Percentiles rank a stretch among this genome's conserved stretches.
Evolutionary conservation across 176 grass and related monocot species (phyloP).

Genomic region (Themeda triandra): DNA sequence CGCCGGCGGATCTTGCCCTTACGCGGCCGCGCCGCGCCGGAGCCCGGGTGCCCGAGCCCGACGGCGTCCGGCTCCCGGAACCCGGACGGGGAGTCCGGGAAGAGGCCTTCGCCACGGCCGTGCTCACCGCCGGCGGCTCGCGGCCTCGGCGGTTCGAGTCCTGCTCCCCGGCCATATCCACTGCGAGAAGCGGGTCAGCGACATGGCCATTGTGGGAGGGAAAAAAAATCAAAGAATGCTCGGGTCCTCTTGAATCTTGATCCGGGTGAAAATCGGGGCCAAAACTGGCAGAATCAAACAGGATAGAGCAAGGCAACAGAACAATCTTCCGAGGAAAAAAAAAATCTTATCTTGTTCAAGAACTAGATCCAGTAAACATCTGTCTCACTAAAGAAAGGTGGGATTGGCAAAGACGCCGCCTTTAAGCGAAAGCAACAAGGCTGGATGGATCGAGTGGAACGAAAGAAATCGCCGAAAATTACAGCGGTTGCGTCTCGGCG

Average conservation of each 20-base stretch:
- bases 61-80: constrained; percentile 43
- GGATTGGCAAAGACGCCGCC: not conserved
- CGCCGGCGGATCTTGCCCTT: constrained; percentile 37
- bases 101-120: not conserved
- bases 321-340: not conserved
- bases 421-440: constrained; percentile 16
- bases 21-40: not conserved
- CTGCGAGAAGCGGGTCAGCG: constrained; percentile 45
- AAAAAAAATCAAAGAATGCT: not conserved
- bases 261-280: not conserved
- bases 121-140: not conserved
- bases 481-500: not conserved
- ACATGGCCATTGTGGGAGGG: constrained; percentile 34
- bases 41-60: constrained; percentile 13
- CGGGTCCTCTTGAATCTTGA: not conserved
- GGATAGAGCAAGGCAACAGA: not conserved
- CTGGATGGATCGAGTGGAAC: constrained; percentile 17
- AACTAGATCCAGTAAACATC: constrained; percentile 28
- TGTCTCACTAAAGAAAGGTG: not conserved
- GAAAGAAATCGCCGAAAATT: constrained; percentile 7
- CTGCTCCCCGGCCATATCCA: constrained; percentile 49
- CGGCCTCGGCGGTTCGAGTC: not conserved
- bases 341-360: not conserved
- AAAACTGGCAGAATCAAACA: not conserved
- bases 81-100: constrained; percentile 54